Evolutionary conservation across 306 rosid genomes (phyloP).

Genomic region (Cicer bijugum): DNA sequence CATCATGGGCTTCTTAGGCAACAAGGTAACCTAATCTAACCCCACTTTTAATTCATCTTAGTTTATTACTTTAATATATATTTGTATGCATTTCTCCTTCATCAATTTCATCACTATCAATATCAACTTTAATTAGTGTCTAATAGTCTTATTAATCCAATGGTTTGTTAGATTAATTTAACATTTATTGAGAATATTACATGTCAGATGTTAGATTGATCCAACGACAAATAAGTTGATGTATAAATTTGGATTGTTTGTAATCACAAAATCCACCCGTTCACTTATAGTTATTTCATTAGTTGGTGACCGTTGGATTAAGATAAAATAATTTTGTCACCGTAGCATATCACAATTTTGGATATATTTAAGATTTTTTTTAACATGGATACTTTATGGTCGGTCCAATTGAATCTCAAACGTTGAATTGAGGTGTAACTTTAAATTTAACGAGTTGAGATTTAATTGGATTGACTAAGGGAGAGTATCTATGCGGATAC

Average conservation of each 20-base stretch:
- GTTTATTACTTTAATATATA: background rate
- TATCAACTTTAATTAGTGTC: too few relatives aligned
- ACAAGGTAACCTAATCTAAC: slow-evolving; percentile 65
- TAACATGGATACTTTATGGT: background rate
- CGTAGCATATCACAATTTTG: too few relatives aligned
- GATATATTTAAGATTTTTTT: background rate
- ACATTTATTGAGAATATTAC: background rate
- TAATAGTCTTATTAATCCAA: background rate
- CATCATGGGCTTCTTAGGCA: slow-evolving; percentile 82
- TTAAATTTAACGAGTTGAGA: background rate
- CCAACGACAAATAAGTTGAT: background rate
- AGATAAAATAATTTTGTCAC: too few relatives aligned
- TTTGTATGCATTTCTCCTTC: background rate
- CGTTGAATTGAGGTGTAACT: background rate
- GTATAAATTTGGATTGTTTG: too few relatives aligned
- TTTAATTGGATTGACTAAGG: too few relatives aligned
- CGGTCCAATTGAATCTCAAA: background rate
- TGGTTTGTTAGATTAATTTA: background rate
- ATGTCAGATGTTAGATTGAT: background rate
- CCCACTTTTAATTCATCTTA: too few relatives aligned
- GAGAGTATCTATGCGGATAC: background rate
- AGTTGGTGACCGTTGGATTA: too few relatives aligned
- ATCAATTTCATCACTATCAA: slow-evolving; percentile 3
- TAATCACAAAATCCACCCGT: too few relatives aligned
- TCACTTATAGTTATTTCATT: too few relatives aligned